Conservation (phyloP, 768 basidiomycete genomes). For the Harrya chromipes region DNA sequence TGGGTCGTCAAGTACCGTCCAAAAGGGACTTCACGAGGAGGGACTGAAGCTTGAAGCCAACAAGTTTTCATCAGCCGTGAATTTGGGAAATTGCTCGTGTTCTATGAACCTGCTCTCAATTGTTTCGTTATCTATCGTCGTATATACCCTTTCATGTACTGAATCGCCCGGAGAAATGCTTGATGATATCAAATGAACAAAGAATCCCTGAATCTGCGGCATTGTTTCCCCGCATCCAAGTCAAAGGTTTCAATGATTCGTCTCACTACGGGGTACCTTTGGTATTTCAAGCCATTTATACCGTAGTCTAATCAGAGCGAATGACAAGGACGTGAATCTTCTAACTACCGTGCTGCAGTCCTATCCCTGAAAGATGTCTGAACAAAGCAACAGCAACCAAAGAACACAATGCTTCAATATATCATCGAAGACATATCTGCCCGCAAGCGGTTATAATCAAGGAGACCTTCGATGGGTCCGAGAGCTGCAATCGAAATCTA, state of each 20-base stretch:
- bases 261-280: background rate
- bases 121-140: slow-evolving; percentile 8
- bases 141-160: slow-evolving; percentile 16
- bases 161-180: background rate
- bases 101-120: background rate
- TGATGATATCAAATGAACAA: too few relatives aligned
- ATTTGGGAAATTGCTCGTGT: background rate
- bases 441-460: slow-evolving; percentile 92
- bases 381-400: background rate
- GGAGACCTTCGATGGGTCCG: slow-evolving; percentile 86
- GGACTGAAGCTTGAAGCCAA: slow-evolving; percentile 16
- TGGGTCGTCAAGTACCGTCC: slow-evolving; percentile 78
- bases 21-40: slow-evolving; percentile 38
- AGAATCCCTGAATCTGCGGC: too few relatives aligned
- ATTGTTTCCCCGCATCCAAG: too few relatives aligned
- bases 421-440: slow-evolving; percentile 78
- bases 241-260: too few relatives aligned
- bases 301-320: slow-evolving; percentile 19
- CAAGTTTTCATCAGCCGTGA: background rate
- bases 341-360: slow-evolving; percentile 16
- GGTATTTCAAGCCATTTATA: slow-evolving; percentile 19
- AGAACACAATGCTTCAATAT: slow-evolving; percentile 42
- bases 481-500: slow-evolving; percentile 86
- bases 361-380: background rate
- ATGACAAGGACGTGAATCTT: slow-evolving; percentile 15